Base-by-base conservation (phyloP, 495 filamentous ascomycete species). In the Jackrogersella minutella region DNA sequence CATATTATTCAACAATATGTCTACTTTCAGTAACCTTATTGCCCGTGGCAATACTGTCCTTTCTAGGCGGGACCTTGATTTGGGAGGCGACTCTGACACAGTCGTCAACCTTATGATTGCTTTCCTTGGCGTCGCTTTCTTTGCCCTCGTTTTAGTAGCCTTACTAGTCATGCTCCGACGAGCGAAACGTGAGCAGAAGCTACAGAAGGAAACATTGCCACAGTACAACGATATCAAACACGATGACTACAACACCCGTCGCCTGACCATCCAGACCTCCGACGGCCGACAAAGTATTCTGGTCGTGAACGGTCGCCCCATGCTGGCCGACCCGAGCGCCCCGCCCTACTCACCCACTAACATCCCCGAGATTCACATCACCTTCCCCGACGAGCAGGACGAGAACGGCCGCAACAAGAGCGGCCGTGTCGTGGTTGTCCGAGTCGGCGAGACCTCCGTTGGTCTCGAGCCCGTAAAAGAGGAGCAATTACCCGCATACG, bases 361-460 rank as follows among this genome's bases (percentile, higher is more conserved):
- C 57, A 86, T 98, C 10, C 95, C 95, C 9, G 92, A 97, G 78
- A 99, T 99, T 72, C 92, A 93, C 76, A 97, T 99, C 73, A 99
- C 95, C 0, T 97, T 99, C 80, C 95, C 95, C 11, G 95, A 99
- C 67, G 94, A 98, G 83, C 86, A 90, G 52, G 94, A 93, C 70
- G 90, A 97, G 67, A 86, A 88, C 41, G 96, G 96, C 56, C 90
- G 90, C 75, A 85, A 85, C 61, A 91, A 90, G 80, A 93, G 90
- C 47, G 93, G 93, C 24, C 85, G 92, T 8, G 90, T 97, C 22
- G 90, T 99, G n/a, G 86, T 98, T 9, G 94, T 99, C 22, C 84
- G 90, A 41, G 93, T 99, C 64, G 93, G 93, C 60, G 96, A 98
- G 44, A 84, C 91, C 41, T 84, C 87, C 46, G 86, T 97, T 51